A percentile compares a stretch with the other conserved stretches of the same genome.
Evolutionary conservation across 768 basidiomycete species (phyloP).

Genomic region (Auriculariales sp.): DNA sequence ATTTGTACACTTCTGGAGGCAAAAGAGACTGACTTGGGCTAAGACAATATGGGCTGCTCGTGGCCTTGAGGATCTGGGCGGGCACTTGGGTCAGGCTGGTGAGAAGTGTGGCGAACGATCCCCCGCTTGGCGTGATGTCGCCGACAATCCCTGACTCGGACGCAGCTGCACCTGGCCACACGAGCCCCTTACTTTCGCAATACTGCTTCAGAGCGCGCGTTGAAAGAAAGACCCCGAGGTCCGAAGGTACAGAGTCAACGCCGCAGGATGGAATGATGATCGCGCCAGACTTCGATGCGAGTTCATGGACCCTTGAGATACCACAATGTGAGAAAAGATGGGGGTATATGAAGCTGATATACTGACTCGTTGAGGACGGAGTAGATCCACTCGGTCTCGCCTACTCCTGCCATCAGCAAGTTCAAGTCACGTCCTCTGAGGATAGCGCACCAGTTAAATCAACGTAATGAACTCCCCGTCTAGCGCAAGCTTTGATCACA

Average conservation of each 20-base stretch:
- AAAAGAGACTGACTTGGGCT: conserved; percentile 24
- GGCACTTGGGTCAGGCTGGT: conserved; percentile 16
- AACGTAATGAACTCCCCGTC: conserved; percentile 66
- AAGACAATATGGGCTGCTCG: conserved; percentile 23
- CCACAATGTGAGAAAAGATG: background rate
- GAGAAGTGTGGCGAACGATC: conserved; percentile 28
- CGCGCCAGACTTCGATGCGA: conserved; percentile 52
- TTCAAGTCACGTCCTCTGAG: background rate
- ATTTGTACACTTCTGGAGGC: background rate
- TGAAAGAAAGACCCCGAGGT: conserved; percentile 52
- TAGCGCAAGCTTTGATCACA: conserved; percentile 64
- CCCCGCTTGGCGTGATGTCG: conserved; percentile 22
- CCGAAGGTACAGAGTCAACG: conserved; percentile 66
- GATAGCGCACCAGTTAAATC: conserved; percentile 43
- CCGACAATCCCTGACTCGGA: conserved; percentile 45
- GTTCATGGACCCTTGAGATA: conserved; percentile 44
- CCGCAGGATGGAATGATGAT: conserved; percentile 72
- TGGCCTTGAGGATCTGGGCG: conserved; percentile 13
- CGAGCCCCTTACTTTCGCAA: conserved; percentile 13
- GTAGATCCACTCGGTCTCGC: conserved; percentile 54
- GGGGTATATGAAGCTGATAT: background rate
- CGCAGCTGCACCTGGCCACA: conserved; percentile 19
- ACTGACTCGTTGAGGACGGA: conserved; percentile 41
- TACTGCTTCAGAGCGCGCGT: conserved; percentile 49
- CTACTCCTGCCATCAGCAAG: conserved; percentile 1